Percentiles rank a stretch among this genome's conserved stretches.
phyloP scores from a whole-genome alignment of 2,329 filamentous ascomycete genomes.

The Emericellopsis cladophorae region DNA sequence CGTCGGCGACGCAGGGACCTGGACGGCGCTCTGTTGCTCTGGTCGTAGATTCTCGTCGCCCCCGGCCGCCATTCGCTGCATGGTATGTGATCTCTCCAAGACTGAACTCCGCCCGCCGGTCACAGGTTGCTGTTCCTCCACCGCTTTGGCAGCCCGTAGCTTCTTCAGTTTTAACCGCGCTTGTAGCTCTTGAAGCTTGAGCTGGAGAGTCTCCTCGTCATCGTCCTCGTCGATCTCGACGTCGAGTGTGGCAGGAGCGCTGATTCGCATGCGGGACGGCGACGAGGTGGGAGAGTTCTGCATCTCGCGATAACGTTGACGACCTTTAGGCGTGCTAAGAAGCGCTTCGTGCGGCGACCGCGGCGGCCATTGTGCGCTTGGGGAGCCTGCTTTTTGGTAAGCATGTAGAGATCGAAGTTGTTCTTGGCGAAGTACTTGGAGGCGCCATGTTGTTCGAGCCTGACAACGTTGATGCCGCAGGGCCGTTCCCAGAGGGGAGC shows the following conservation, averaged over 20 bases:
- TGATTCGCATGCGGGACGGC: constrained; percentile 23
- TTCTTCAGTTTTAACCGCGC: constrained; percentile 80
- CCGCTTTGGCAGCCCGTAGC: constrained; percentile 46
- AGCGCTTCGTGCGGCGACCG: constrained; percentile 53
- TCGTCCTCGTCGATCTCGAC: constrained; percentile 44
- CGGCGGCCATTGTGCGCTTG: constrained; percentile 46
- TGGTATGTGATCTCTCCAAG: too few relatives aligned
- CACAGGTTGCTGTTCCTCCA: constrained; percentile 1
- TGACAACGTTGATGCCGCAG: background rate
- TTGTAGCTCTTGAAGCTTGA: constrained; percentile 81
- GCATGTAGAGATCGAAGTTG: too few relatives aligned
- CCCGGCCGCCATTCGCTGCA: too few relatives aligned
- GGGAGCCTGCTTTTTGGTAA: background rate
- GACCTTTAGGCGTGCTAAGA: constrained; percentile 61
- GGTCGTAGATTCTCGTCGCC: background rate
- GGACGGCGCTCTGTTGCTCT: constrained; percentile 26
- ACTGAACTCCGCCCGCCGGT: too few relatives aligned
- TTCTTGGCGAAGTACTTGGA: constrained; percentile 9
- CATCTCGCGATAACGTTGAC: constrained; percentile 59
- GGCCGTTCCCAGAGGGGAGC: background rate
- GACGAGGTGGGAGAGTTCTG: constrained; percentile 58
- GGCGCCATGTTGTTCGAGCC: too few relatives aligned
- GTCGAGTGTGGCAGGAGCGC: constrained; percentile 16
- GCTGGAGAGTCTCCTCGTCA: constrained; percentile 78
- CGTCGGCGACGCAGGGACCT: constrained; percentile 63